phyloP scores from a whole-genome alignment of 805 yeast genomes.

The Suhomyces faveliae region DNA sequence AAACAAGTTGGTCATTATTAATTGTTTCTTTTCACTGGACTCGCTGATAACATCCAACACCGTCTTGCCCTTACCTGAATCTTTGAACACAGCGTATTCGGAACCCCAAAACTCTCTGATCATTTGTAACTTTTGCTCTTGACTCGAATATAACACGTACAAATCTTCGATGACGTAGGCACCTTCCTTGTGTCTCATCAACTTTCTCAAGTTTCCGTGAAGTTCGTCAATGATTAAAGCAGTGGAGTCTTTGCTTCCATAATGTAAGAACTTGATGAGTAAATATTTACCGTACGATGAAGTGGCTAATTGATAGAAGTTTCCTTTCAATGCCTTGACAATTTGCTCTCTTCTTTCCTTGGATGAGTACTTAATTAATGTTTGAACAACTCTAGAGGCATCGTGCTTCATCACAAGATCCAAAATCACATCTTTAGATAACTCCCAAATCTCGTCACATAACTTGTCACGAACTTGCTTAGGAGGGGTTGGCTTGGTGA shows the following conservation, averaged over 20 bases:
- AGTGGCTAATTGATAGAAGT: constrained; percentile 79
- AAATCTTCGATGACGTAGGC: constrained; percentile 96
- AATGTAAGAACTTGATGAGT: constrained; percentile 83
- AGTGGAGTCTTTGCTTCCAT: constrained; percentile 83
- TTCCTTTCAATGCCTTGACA: constrained; percentile 66
- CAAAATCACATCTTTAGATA: constrained; percentile 70
- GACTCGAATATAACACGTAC: constrained; percentile 77
- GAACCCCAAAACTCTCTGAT: constrained; percentile 96
- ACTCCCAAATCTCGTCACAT: constrained; percentile 80
- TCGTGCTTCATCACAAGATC: constrained; percentile 94
- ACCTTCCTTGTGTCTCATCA: constrained; percentile 97
- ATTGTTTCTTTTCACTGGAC: constrained; percentile 72
- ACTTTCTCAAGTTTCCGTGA: constrained; percentile 85
- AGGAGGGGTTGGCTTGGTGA: constrained; percentile 77
- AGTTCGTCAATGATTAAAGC: constrained; percentile 75
- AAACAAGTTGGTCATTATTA: constrained; percentile 70
- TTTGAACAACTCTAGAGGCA: constrained; percentile 94
- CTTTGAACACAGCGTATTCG: constrained; percentile 87
- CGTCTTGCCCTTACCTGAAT: constrained; percentile 60
- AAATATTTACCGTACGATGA: constrained; percentile 92
- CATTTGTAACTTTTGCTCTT: constrained; percentile 85
- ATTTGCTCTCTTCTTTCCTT: constrained; percentile 75
- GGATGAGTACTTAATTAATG: constrained; percentile 80
- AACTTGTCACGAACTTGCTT: constrained; percentile 73
- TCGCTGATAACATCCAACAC: constrained; percentile 66